Evolutionary conservation across 495 filamentous ascomycete genomes (phyloP).

Genomic region (Thozetella sp.): DNA sequence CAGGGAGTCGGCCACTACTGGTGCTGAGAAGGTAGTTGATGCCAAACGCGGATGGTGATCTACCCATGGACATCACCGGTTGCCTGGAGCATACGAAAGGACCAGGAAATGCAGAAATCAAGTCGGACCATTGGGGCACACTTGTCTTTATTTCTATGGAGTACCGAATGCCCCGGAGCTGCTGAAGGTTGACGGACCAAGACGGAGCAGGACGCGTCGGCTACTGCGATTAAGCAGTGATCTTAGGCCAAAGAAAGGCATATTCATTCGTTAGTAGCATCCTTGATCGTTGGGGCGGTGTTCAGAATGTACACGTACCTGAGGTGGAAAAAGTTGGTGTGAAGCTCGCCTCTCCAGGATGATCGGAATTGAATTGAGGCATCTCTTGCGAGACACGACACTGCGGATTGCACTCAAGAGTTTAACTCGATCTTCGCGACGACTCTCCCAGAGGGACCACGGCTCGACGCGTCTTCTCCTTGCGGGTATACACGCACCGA

Average conservation of each 20-base stretch:
- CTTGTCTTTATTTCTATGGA: too few species aligned
- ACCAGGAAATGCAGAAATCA: too few species aligned
- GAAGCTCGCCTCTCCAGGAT: slow-evolving; percentile 88
- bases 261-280: slow-evolving; percentile 16
- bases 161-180: too few species aligned
- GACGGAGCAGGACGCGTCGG: not conserved
- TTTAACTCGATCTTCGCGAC: slow-evolving; percentile 89
- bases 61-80: too few species aligned
- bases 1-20: not conserved
- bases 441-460: slow-evolving; percentile 78
- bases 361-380: slow-evolving; percentile 99
- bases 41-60: too few species aligned
- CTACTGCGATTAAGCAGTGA: not conserved
- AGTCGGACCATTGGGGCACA: too few species aligned
- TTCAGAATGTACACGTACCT: slow-evolving; percentile 12
- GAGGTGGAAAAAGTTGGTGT: slow-evolving; percentile 33
- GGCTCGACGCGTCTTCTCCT: slow-evolving; percentile 32
- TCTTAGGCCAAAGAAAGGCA: not conserved
- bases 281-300: not conserved
- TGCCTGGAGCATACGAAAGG: too few species aligned
- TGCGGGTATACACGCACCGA: slow-evolving; percentile 37
- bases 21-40: not conserved
- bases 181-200: not conserved
- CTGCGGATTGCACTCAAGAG: slow-evolving; percentile 99
- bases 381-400: slow-evolving; percentile 60